These are phyloP conservation scores for Boletus insuetus DNA, from an alignment of 768 basidiomycete genomes.

Conservation along the genomic window DNA sequence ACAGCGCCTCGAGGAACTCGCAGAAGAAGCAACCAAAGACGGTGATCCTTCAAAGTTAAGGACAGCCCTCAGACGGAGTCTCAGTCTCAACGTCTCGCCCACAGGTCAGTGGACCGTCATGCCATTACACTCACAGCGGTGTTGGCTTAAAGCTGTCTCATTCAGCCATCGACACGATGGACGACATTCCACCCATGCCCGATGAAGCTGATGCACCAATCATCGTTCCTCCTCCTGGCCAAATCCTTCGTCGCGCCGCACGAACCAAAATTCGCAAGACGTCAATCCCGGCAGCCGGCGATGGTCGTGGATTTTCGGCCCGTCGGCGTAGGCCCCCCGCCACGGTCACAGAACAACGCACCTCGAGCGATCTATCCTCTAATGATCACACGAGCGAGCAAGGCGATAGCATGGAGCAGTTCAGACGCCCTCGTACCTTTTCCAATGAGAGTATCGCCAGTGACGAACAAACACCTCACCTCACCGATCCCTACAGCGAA, in stretches of 20 bases:
- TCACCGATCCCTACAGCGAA: conserved; percentile 78
- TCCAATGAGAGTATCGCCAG: conserved; percentile 37
- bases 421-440: conserved; percentile 35
- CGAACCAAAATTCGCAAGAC: conserved; percentile 95
- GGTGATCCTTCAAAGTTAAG: conserved; percentile 81
- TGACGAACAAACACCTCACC: conserved; percentile 37
- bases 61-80: conserved; percentile 76
- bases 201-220: conserved; percentile 91
- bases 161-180: conserved; percentile 66
- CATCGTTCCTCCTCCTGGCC: conserved; percentile 78
- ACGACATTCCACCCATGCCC: conserved; percentile 60
- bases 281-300: conserved; percentile 69
- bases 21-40: conserved; percentile 82
- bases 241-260: conserved; percentile 86
- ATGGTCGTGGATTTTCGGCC: conserved; percentile 74
- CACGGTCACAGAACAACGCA: conserved; percentile 42
- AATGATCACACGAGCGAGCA: conserved; percentile 54
- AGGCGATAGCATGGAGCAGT: conserved; percentile 46
- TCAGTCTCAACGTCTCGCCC: conserved; percentile 83
- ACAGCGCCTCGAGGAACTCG: conserved; percentile 91
- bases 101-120: conserved; percentile 58
- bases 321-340: conserved; percentile 29
- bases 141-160: conserved; percentile 22
- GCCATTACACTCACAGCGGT: not conserved
- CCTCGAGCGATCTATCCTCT: conserved; percentile 69